These are phyloP conservation scores for Mucor velutinosus DNA, from an alignment of 371 early-diverging fungal genomes.

Conservation along the genomic window DNA sequence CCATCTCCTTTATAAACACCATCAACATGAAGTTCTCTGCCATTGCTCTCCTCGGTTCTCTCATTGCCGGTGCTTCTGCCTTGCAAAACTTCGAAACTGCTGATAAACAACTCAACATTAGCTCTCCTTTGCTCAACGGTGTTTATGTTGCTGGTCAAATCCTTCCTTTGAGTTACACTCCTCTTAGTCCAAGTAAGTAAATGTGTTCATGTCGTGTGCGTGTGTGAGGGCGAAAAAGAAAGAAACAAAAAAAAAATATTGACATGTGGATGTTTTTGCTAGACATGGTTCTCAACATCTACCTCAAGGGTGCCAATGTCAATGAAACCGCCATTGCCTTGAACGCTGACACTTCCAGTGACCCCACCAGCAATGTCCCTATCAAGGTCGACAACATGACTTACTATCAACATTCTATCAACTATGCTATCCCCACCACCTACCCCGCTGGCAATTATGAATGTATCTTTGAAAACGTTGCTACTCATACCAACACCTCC, in stretches of 20 bases:
- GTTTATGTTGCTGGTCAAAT: slow-evolving; percentile 31
- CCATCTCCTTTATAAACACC: neutral
- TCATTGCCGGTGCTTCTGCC: neutral
- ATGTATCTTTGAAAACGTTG: slow-evolving; percentile 26
- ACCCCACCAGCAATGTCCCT: slow-evolving; percentile 2
- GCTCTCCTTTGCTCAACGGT: slow-evolving; percentile 28
- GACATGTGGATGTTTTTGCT: neutral
- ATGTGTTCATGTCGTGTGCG: neutral
- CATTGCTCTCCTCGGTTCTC: neutral
- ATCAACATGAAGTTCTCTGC: slow-evolving; percentile 4
- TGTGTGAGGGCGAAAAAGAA: neutral
- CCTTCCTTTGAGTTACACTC: slow-evolving; percentile 29
- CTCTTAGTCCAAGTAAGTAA: slow-evolving; percentile 10
- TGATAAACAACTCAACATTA: slow-evolving; percentile 15
- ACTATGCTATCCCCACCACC: slow-evolving; percentile 33
- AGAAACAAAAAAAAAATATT: neutral
- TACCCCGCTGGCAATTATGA: slow-evolving; percentile 35
- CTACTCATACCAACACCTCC: slow-evolving; percentile 12
- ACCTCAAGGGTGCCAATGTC: slow-evolving; percentile 4
- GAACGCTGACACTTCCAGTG: slow-evolving; percentile 33
- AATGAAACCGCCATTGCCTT: slow-evolving; percentile 18
- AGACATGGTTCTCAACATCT: slow-evolving; percentile 23
- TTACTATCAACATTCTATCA: slow-evolving; percentile 40
- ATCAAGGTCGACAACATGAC: slow-evolving; percentile 21
- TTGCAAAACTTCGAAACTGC: neutral